A percentile compares a stretch with the other conserved stretches of the same genome.
Conservation (phyloP, 1,284 basidiomycete species). For the Ustilago cynodontis region DNA sequence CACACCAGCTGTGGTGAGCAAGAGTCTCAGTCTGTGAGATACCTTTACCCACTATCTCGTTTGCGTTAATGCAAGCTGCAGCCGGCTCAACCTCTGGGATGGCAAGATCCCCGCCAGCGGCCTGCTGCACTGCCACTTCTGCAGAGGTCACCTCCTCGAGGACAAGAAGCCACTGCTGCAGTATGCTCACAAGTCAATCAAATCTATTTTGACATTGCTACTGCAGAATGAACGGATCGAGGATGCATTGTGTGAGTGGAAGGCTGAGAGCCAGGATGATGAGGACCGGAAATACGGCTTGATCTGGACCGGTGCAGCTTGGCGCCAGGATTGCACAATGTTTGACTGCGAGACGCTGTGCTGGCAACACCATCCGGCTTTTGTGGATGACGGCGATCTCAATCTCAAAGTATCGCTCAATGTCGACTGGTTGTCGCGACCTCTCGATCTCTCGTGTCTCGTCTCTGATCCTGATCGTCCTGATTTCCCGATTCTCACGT, state of each 20-base stretch:
- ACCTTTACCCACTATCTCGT: background rate
- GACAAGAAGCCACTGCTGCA: background rate
- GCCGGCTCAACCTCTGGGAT: constrained; percentile 5
- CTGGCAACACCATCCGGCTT: background rate
- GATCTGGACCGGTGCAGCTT: background rate
- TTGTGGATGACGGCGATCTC: constrained; percentile 4
- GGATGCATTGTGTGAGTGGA: background rate
- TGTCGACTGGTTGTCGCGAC: constrained; percentile 7
- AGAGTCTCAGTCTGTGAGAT: background rate
- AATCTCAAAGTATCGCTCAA: constrained; percentile 12
- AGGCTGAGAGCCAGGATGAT: background rate
- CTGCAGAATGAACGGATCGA: background rate
- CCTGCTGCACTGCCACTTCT: background rate
- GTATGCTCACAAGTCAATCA: background rate
- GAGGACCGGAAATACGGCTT: background rate
- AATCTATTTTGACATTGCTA: background rate
- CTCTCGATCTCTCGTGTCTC: no score
- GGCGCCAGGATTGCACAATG: background rate
- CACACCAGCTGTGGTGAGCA: constrained; percentile 1
- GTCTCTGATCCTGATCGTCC: no score
- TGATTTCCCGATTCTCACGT: no score
- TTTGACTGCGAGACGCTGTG: constrained; percentile 2
- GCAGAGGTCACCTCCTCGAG: background rate
- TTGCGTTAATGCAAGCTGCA: background rate
- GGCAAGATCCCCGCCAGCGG: constrained; percentile 1